These are phyloP conservation scores for Populus hybrid DNA, from an alignment of 441 rosid species.

Conservation along the genomic window DNA sequence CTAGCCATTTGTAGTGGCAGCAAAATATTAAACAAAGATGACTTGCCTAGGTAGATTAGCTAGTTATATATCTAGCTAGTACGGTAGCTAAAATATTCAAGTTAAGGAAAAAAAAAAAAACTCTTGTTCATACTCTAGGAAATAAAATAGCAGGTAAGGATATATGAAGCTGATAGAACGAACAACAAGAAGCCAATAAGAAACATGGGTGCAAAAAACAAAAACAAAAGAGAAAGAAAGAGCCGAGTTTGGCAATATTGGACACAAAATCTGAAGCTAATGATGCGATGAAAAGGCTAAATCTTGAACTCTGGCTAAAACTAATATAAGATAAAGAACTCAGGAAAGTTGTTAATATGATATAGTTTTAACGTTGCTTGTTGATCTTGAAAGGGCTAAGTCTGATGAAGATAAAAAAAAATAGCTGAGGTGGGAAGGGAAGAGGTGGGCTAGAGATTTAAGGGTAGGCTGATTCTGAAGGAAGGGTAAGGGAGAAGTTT, in stretches of 20 bases:
- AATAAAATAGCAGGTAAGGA: background rate
- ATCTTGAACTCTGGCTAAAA: background rate
- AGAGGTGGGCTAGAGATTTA: background rate
- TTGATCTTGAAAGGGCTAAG: background rate
- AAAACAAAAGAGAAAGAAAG: background rate
- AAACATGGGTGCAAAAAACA: background rate
- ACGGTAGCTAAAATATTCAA: background rate
- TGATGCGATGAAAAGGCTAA: background rate
- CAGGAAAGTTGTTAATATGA: background rate
- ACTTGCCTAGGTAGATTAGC: background rate
- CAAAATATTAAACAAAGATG: background rate
- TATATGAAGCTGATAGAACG: background rate
- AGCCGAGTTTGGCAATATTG: background rate
- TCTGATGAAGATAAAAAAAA: background rate
- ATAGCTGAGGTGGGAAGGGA: background rate
- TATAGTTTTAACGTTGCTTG: background rate
- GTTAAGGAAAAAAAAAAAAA: no score
- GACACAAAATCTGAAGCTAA: background rate
- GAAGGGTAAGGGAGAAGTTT: background rate
- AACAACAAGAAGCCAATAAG: background rate
- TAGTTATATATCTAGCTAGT: background rate
- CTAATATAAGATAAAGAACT: background rate
- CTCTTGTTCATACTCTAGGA: background rate
- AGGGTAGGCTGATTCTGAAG: background rate
- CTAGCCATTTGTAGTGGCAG: conserved; percentile 28